Percentiles rank a stretch among this genome's conserved stretches.
These are phyloP conservation scores for Candida namnaoensis DNA, from an alignment of 805 yeast genomes.

Conservation along the genomic window DNA sequence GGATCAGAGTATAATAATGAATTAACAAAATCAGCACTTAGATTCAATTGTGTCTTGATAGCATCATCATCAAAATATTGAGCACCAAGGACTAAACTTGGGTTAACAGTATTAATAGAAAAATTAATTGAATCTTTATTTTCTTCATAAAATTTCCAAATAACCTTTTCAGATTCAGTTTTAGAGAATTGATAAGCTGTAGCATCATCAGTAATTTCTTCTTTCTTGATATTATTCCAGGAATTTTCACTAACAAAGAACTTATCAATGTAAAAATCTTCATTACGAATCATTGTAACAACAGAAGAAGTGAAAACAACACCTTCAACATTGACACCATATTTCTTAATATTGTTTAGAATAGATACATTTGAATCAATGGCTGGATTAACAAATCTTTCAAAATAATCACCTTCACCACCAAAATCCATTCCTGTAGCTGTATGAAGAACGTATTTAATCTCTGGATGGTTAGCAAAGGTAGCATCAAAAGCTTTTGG, in stretches of 20 bases:
- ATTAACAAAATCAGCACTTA: slow-evolving; percentile 22
- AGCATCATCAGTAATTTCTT: slow-evolving; percentile 10
- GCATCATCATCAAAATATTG: slow-evolving; percentile 32
- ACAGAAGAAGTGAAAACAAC: slow-evolving; percentile 48
- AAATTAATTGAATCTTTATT: slow-evolving; percentile 24
- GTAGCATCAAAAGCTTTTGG: slow-evolving; percentile 37
- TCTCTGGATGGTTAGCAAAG: slow-evolving; percentile 26
- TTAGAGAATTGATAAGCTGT: slow-evolving; percentile 36
- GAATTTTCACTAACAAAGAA: slow-evolving; percentile 20
- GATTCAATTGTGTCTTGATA: slow-evolving; percentile 23
- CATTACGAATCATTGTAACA: slow-evolving; percentile 35
- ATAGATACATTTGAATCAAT: slow-evolving; percentile 37
- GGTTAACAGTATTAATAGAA: slow-evolving; percentile 28
- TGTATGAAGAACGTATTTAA: slow-evolving; percentile 38
- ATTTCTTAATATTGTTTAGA: slow-evolving; percentile 29
- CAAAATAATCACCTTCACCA: slow-evolving; percentile 29
- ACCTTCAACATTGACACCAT: slow-evolving; percentile 31
- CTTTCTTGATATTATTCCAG: slow-evolving; percentile 24
- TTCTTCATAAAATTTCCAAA: slow-evolving; percentile 37
- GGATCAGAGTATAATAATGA: slow-evolving; percentile 16
- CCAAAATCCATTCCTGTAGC: slow-evolving; percentile 33
- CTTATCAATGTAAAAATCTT: slow-evolving; percentile 13
- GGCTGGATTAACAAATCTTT: slow-evolving; percentile 40
- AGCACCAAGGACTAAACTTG: slow-evolving; percentile 39
- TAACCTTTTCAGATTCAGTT: slow-evolving; percentile 43